Conservation (phyloP, 306 rosid species). For the Lathyrus oleraceus region DNA sequence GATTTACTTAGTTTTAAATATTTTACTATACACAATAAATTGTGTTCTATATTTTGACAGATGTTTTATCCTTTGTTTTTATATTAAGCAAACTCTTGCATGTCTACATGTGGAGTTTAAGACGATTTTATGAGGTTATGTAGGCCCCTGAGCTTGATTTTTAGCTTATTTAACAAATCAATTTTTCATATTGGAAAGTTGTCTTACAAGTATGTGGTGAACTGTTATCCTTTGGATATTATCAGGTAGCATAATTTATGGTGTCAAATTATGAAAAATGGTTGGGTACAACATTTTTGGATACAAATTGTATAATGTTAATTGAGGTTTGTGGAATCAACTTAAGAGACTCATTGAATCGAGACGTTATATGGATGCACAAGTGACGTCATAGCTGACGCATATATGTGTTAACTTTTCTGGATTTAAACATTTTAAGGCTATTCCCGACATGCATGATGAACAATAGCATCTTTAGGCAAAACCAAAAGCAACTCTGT, state of each 20-base stretch:
- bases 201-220: background rate
- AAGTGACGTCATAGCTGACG: background rate
- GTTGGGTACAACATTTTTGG: background rate
- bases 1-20: background rate
- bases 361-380: conserved; percentile 1
- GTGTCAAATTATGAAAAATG: conserved; percentile 9
- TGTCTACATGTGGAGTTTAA: background rate
- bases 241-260: background rate
- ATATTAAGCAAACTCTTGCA: background rate
- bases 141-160: background rate
- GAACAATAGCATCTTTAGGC: background rate
- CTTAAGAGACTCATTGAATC: background rate
- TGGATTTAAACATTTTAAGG: conserved; percentile 10
- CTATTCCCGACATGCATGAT: conserved; percentile 2
- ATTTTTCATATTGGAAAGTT: background rate
- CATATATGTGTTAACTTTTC: background rate
- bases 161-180: background rate
- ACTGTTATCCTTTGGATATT: conserved; percentile 1
- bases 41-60: background rate
- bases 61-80: background rate
- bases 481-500: conserved; percentile 5
- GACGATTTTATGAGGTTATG: background rate
- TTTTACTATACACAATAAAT: background rate
- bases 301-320: background rate
- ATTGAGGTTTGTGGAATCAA: conserved; percentile 3